Conservation (phyloP, 768 basidiomycete genomes). For the Imleria badia region DNA sequence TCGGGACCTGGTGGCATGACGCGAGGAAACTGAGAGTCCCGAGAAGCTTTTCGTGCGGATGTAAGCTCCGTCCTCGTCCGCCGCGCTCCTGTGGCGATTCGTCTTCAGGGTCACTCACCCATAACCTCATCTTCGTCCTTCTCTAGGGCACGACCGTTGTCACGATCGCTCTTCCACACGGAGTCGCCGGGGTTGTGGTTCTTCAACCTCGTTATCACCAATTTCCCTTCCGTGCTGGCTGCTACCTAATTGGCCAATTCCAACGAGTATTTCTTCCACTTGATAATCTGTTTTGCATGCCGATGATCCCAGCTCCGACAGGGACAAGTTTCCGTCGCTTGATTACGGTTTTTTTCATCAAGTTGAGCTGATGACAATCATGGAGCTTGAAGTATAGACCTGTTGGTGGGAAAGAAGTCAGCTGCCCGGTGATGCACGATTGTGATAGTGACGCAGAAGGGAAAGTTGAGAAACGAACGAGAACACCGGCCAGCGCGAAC, state of each 20-base stretch:
- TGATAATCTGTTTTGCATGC: constrained; percentile 77
- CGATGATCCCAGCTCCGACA: constrained; percentile 57
- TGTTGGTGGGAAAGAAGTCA: constrained; percentile 35
- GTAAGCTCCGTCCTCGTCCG: constrained; percentile 33
- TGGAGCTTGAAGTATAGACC: constrained; percentile 98
- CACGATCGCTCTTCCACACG: constrained; percentile 42
- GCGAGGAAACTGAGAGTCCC: constrained; percentile 38
- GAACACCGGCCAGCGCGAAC: background rate
- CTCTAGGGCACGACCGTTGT: constrained; percentile 35
- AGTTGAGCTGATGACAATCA: constrained; percentile 93
- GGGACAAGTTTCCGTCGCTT: constrained; percentile 97
- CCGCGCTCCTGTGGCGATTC: constrained; percentile 33
- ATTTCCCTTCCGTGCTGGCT: constrained; percentile 38
- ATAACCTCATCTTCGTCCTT: constrained; percentile 50
- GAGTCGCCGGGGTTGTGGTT: constrained; percentile 58
- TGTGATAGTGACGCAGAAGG: background rate
- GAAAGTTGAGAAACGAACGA: background rate
- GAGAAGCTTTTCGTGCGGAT: constrained; percentile 36
- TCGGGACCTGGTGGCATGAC: constrained; percentile 29
- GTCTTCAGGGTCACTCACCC: constrained; percentile 43
- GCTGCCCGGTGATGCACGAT: background rate
- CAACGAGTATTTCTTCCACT: constrained; percentile 85
- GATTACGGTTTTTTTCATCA: constrained; percentile 99
- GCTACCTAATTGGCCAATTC: constrained; percentile 62
- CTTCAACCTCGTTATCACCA: constrained; percentile 41